These are phyloP conservation scores for Linum lewisii DNA, from an alignment of 345 rosid species.

Conservation along the genomic window DNA sequence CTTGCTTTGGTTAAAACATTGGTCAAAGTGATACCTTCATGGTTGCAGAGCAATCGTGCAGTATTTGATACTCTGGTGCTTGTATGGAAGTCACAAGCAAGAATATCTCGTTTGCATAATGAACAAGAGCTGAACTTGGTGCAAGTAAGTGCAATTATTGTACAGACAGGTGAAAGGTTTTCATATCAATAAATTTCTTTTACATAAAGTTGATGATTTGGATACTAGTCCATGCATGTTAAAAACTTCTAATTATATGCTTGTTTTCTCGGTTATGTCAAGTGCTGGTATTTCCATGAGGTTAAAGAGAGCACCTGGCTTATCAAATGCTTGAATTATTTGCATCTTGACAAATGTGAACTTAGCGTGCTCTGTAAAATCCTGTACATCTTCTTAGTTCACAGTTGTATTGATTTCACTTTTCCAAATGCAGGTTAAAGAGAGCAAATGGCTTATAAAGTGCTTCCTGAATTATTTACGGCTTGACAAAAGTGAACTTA, in stretches of 20 bases:
- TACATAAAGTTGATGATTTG: background rate
- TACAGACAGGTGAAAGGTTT: background rate
- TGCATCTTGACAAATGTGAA: conserved; percentile 74
- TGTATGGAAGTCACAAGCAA: conserved; percentile 90
- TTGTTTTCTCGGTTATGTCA: background rate
- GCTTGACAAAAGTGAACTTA: conserved; percentile 73
- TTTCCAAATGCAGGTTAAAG: conserved; percentile 65
- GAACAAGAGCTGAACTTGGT: conserved; percentile 93
- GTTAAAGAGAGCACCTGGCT: conserved; percentile 99
- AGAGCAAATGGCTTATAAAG: conserved; percentile 99
- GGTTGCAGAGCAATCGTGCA: conserved; percentile 76
- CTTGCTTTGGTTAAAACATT: conserved; percentile 80
- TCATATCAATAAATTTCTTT: background rate
- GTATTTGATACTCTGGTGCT: conserved; percentile 84
- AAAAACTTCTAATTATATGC: background rate
- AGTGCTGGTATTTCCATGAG: conserved; percentile 24
- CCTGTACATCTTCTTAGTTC: conserved; percentile 80
- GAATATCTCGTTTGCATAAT: conserved; percentile 78
- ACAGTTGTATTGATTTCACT: conserved; percentile 89
- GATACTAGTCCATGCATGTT: background rate
- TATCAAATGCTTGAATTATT: conserved; percentile 87
- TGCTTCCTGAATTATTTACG: conserved; percentile 88
- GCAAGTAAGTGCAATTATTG: conserved; percentile 43
- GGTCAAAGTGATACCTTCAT: conserved; percentile 79
- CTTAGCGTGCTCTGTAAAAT: conserved; percentile 84